phyloP scores from a whole-genome alignment of 148 eudicot genomes.

The Fallopia convolvulus region DNA sequence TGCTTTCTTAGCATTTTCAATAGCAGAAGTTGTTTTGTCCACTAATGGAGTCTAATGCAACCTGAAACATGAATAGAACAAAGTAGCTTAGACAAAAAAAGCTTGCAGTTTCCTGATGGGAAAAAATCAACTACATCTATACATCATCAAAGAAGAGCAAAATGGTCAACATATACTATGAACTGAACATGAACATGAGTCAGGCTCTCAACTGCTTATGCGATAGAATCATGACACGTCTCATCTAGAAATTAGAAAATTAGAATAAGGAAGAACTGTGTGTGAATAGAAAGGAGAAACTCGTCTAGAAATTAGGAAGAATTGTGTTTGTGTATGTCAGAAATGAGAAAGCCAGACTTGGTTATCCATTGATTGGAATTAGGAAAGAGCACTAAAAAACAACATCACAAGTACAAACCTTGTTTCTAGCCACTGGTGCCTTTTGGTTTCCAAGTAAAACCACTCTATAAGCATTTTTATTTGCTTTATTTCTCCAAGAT shows the following conservation, averaged over 20 bases:
- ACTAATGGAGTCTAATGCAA: constrained; percentile 74
- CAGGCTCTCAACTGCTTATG: too few species aligned
- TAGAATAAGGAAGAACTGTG: background rate
- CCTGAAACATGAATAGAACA: constrained; percentile 37
- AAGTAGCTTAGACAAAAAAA: background rate
- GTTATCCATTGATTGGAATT: background rate
- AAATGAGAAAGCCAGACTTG: background rate
- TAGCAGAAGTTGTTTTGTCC: constrained; percentile 58
- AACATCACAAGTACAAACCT: background rate
- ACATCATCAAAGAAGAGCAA: background rate
- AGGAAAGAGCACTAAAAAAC: background rate
- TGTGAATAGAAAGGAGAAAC: background rate
- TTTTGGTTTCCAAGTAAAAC: background rate
- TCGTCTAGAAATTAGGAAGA: too few species aligned
- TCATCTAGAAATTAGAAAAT: background rate
- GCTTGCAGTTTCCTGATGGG: background rate
- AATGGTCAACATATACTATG: background rate
- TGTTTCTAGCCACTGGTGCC: too few species aligned
- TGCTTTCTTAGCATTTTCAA: constrained; percentile 74
- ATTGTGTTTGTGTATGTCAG: too few species aligned
- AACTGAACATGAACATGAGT: too few species aligned
- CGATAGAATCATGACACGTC: background rate
- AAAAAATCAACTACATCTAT: background rate
- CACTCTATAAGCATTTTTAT: background rate
- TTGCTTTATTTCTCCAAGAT: too few species aligned